Evolutionary conservation across 179 eudicot genomes (phyloP), one percentile per base, ranked within the genome.

Genomic region (Silene coronaria): DNA sequence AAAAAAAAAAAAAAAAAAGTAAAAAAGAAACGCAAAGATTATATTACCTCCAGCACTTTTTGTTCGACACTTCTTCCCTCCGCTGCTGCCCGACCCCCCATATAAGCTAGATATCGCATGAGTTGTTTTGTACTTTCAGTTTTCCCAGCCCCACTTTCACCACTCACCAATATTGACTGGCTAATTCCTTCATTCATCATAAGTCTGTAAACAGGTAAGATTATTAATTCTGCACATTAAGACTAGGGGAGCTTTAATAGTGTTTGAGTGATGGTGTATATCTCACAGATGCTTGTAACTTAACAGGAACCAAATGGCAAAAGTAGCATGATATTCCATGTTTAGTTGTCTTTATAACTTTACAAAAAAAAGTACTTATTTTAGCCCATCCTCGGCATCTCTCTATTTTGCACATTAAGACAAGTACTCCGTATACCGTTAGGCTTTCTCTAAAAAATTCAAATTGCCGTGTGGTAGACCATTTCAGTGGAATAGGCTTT

Each of bases 61-160:
- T 93, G 98, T 85, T 93, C 98, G 77, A 93, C 91, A 60, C 89
- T 81, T 80, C 98, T 88, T 74, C 97, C 98, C 72, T 89, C 98
- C 28, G 91, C 60, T 72, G 74, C 83, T 80, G 91, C 89, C 87
- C 98, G 86, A 57, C 98, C 98, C 12, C 98, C 98, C 98, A 93
- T 93, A 83, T 90, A 90, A 68, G 98, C 98, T 78, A 93, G 97
- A 89, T 91, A 93, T n/a, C 89, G 90, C 98, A 93, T 93, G 55
- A 93, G 93, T 83, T 78, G 76, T 75, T 93, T 93, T 73, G 97
- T 93, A 85, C 98, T 93, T 86, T 93, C 98, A 59, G 98, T 93
- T 90, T 93, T 93, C 76, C 98, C 98, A 12, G 98, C 98, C 78
- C 98, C 97, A 86, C 98, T 93, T 82, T 93, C 98, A 23, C 98